These are phyloP conservation scores for Apiospora arundinis DNA, from an alignment of 2,329 filamentous ascomycete genomes.

Conservation along the genomic window DNA sequence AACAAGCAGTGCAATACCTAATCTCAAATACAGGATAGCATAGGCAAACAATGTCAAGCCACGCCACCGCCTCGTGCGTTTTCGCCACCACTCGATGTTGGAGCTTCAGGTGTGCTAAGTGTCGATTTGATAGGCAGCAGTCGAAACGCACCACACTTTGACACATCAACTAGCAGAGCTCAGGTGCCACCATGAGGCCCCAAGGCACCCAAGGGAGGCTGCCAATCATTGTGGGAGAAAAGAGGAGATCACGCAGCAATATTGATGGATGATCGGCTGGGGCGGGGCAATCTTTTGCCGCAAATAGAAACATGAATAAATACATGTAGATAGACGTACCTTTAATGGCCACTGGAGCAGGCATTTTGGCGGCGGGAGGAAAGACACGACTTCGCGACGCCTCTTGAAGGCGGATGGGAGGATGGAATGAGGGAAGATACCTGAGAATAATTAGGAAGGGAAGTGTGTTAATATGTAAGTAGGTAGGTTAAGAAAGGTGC, in stretches of 20 bases:
- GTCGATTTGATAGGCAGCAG: constrained; percentile 7
- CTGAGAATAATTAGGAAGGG: background rate
- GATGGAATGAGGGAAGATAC: background rate
- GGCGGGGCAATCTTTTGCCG: constrained; percentile 8
- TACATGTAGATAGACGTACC: background rate
- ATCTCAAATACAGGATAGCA: background rate
- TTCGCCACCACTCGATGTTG: constrained; percentile 10
- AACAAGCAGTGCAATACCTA: background rate
- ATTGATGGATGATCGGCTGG: background rate
- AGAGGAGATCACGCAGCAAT: background rate
- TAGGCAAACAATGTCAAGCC: background rate
- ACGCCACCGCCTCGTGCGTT: constrained; percentile 6
- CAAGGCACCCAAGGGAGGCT: background rate
- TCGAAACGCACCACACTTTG: constrained; percentile 17
- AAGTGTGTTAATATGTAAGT: background rate
- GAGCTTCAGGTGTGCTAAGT: background rate
- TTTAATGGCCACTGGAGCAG: constrained; percentile 20
- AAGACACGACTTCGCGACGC: background rate
- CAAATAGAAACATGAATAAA: background rate
- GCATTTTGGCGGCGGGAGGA: constrained; percentile 17
- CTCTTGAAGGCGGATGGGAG: background rate
- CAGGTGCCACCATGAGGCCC: constrained; percentile 3
- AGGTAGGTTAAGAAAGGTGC: background rate
- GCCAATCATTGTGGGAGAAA: constrained; percentile 17
- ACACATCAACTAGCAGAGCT: background rate